Conservation (phyloP, 2,329 filamentous ascomycete genomes). For the Dactylellina drechsleri region DNA sequence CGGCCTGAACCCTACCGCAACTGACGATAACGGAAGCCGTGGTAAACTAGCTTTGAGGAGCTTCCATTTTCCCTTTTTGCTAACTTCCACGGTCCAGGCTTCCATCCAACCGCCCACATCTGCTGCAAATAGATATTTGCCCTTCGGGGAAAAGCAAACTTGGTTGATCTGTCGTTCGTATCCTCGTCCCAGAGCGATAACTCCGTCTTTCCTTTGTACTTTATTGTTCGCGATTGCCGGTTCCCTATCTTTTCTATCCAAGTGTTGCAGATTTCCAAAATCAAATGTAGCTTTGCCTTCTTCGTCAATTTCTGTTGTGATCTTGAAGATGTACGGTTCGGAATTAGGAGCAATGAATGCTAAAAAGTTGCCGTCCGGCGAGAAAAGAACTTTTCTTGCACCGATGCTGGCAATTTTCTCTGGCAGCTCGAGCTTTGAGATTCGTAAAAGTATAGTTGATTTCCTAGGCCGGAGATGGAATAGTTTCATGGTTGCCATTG, state of each 20-base stretch:
- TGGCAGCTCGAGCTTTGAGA: constrained; percentile 46
- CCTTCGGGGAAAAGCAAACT: constrained; percentile 64
- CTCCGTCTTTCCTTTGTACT: constrained; percentile 38
- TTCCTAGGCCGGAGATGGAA: constrained; percentile 73
- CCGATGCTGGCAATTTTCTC: constrained; percentile 68
- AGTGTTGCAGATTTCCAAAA: constrained; percentile 36
- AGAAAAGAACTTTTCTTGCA: constrained; percentile 75
- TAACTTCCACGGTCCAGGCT: constrained; percentile 40
- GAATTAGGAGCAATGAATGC: constrained; percentile 66
- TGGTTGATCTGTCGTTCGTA: constrained; percentile 45
- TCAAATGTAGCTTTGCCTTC: constrained; percentile 33
- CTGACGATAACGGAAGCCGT: constrained; percentile 32
- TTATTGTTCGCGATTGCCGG: constrained; percentile 22
- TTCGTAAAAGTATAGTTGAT: constrained; percentile 52
- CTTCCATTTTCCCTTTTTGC: constrained; percentile 39
- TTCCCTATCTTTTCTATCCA: constrained; percentile 49
- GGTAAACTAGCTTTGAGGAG: constrained; percentile 44
- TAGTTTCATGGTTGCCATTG: constrained; percentile 77
- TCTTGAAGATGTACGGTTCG: constrained; percentile 60
- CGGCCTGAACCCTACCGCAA: constrained; percentile 40
- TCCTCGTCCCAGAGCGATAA: constrained; percentile 39
- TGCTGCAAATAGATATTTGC: constrained; percentile 65
- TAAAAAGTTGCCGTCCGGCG: constrained; percentile 76
- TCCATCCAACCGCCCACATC: constrained; percentile 64
- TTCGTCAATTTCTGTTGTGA: constrained; percentile 18